Conservation (phyloP, 176 grass and related monocot genomes). For the Saccharum officinarum region DNA sequence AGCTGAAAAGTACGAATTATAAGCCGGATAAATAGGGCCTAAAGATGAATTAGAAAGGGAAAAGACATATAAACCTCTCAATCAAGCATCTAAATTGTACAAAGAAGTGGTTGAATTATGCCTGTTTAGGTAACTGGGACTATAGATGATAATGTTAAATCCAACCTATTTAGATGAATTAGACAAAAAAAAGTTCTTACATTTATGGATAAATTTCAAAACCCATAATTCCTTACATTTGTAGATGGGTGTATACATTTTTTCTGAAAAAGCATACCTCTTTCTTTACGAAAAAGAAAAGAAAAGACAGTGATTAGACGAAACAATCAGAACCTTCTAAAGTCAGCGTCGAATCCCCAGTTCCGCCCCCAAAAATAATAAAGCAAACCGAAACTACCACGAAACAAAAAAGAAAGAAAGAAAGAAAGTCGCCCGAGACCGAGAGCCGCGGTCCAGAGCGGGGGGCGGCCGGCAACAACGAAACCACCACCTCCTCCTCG, state of each 20-base stretch:
- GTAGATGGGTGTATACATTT: not conserved
- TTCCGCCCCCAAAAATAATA: not conserved
- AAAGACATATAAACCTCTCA: too few relatives aligned
- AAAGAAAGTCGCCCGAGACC: not conserved
- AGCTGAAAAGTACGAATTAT: too few relatives aligned
- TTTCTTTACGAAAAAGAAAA: not conserved
- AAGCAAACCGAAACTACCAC: not conserved
- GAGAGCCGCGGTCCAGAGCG: conserved; percentile 37
- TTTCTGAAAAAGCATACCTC: not conserved
- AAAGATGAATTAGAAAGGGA: too few relatives aligned
- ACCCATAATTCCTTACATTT: not conserved
- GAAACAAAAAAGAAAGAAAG: not conserved
- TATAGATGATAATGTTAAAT: too few relatives aligned
- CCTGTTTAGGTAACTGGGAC: too few relatives aligned
- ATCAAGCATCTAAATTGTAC: too few relatives aligned
- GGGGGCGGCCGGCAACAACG: conserved; percentile 42
- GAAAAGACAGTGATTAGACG: not conserved
- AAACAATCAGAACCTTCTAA: not conserved
- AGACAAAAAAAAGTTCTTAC: too few relatives aligned
- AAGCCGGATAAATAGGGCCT: too few relatives aligned
- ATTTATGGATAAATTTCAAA: not conserved
- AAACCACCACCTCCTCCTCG: not conserved
- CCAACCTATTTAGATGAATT: too few relatives aligned
- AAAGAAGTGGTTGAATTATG: too few relatives aligned
- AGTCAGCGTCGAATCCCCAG: not conserved